A percentile compares a stretch with the other conserved stretches of the same genome.
phyloP scores from a whole-genome alignment of 2,329 filamentous ascomycete genomes.

The Aspergillus floridensis region DNA sequence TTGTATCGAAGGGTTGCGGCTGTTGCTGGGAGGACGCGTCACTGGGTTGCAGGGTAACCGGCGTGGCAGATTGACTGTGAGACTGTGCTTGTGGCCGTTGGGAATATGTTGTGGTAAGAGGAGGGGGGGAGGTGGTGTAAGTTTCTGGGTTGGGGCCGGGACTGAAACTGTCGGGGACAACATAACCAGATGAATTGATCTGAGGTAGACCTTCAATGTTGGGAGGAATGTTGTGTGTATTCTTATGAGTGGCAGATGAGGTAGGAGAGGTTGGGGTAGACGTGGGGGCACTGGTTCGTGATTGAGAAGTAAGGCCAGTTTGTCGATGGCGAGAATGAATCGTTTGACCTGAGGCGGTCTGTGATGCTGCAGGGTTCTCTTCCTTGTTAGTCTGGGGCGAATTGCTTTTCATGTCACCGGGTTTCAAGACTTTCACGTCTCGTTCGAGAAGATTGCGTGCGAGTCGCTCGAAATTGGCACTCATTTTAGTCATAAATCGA shows the following conservation, averaged over 20 bases:
- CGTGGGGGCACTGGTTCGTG: constrained; percentile 8
- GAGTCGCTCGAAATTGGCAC: constrained; percentile 88
- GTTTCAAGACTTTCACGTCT: constrained; percentile 66
- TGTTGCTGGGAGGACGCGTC: background rate
- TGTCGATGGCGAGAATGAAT: constrained; percentile 18
- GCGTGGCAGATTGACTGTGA: background rate
- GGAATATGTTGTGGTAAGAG: background rate
- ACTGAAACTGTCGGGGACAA: constrained; percentile 28
- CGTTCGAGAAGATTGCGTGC: constrained; percentile 83
- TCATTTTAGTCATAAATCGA: constrained; percentile 84
- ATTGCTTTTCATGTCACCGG: constrained; percentile 27
- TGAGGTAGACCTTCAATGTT: constrained; percentile 31
- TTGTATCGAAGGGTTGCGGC: background rate
- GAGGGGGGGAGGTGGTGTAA: background rate
- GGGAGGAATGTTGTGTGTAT: constrained; percentile 13
- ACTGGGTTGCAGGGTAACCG: background rate
- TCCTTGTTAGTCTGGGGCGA: constrained; percentile 15
- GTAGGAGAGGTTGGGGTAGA: constrained; percentile 7
- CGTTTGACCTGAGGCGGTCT: background rate
- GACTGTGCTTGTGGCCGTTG: background rate
- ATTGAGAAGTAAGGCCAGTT: constrained; percentile 3
- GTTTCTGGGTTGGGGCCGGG: constrained; percentile 2
- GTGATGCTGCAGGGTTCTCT: background rate
- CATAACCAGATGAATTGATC: constrained; percentile 34
- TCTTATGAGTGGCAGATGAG: constrained; percentile 15